phyloP scores from a whole-genome alignment of 345 rosid species.

The Isatis tinctoria region DNA sequence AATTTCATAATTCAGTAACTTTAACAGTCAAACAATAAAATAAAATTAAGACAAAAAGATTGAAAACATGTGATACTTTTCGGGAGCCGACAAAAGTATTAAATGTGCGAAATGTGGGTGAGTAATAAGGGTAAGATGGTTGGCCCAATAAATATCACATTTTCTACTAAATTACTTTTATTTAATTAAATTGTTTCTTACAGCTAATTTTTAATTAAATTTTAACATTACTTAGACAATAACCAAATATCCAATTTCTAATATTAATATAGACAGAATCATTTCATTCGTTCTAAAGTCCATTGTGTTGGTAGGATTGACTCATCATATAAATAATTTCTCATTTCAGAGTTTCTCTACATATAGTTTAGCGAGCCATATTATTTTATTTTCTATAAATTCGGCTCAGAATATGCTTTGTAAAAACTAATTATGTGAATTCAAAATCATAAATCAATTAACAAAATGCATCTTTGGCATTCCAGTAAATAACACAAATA shows the following conservation, averaged over 20 bases:
- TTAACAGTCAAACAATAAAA: not conserved
- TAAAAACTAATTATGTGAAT: not conserved
- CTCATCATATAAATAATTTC: not conserved
- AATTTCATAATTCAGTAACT: not conserved
- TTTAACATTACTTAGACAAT: not conserved
- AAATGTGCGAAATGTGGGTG: not conserved
- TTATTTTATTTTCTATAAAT: not conserved
- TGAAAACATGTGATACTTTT: slow-evolving; percentile 3
- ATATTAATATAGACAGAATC: not conserved
- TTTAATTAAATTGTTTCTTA: not conserved
- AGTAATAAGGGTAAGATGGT: not conserved
- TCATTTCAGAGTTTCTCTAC: not conserved
- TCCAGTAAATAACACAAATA: not conserved
- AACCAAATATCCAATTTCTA: not conserved
- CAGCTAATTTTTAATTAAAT: not conserved
- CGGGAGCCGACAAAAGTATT: not conserved
- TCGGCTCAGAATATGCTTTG: not conserved
- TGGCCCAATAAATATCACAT: not conserved
- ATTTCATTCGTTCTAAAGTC: not conserved
- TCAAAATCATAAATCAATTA: not conserved
- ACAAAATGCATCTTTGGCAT: not conserved
- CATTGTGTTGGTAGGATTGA: not conserved
- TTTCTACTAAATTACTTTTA: not conserved
- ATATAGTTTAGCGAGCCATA: not conserved
- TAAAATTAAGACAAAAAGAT: not conserved